Evolutionary conservation across 202 grass and related monocot species (phyloP).

Genomic region (Tripidium arundinaceum): DNA sequence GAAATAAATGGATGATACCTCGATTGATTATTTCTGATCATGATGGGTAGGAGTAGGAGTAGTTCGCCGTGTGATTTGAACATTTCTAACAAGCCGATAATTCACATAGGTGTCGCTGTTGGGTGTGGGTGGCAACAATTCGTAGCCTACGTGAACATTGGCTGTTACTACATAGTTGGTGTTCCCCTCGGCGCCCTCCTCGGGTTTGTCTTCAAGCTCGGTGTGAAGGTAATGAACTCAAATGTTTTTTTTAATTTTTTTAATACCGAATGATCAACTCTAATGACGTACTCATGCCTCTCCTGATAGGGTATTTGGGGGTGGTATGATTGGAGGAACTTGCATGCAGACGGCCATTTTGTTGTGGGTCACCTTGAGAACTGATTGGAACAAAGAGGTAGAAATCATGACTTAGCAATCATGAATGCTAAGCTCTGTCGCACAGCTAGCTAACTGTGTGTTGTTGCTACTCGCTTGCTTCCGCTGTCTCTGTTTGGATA

Average conservation of each 20-base stretch:
- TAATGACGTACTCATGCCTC: not conserved
- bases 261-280: not conserved
- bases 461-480: too few relatives aligned
- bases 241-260: not conserved
- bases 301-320: conserved; percentile 66
- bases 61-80: not conserved
- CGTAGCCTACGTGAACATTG: conserved; percentile 82
- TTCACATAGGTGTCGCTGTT: conserved; percentile 66
- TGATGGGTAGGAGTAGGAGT: not conserved
- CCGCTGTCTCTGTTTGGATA: too few relatives aligned
- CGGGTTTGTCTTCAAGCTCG: conserved; percentile 60
- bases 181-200: conserved; percentile 69
- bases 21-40: not conserved
- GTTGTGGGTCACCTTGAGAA: conserved; percentile 73
- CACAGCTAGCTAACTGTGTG: too few relatives aligned
- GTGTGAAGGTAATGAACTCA: conserved; percentile 44
- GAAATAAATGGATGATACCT: not conserved
- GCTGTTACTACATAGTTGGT: conserved; percentile 75
- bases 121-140: conserved; percentile 93
- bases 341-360: conserved; percentile 71
- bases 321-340: conserved; percentile 83
- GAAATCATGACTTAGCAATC: too few relatives aligned
- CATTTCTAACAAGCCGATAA: not conserved
- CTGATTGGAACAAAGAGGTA: conserved; percentile 88
- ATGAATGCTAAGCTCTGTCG: too few relatives aligned